Base-by-base conservation (phyloP, 1,284 basidiomycete species). In the Puccinia horiana region DNA sequence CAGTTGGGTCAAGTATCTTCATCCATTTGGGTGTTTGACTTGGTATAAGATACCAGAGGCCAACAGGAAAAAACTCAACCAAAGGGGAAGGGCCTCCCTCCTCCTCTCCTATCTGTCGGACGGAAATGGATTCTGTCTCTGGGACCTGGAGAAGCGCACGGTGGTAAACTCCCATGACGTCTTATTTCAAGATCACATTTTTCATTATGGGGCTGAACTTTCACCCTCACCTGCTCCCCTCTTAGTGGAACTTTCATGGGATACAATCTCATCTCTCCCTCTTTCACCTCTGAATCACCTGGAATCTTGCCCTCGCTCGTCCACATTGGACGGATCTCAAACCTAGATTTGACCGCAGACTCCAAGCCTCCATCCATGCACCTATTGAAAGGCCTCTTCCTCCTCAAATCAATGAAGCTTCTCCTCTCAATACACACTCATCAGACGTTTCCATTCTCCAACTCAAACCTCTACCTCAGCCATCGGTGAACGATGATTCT, bases 31-130 rank as follows among this genome's bases (percentile, higher is more conserved):
- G 3, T 63, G 58, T 18, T 26, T 63, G 4, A 26, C 58, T 11
- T 63, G n/a, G 12, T 74, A 74, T 35, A 74, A 29, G 32, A 18
- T 74, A 20, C 72, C 72, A 23, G 72, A 74, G 9, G 72, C 72
- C 8, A 49, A 47, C 35, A 5, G 44, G 2, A 23, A 52, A 4
- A 52, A 49, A 20, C 44, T 74, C 1, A 44, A 74, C 69, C 23
- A 40, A 9, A 72, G 44, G 5, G 69, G n/a, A 11, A 12, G 69
- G 20, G 5, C 37, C 23, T 23, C 72, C 23, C 26, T 74, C 9
- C 44, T 74, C 3, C 44, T 74, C 20, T 74, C 72, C 9, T 74
- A 74, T 18, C n/a, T 74, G 1, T 5, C 47, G 18, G 72, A 74
- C 37, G 72, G 72, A 54, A 74, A 74, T 26, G 72, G 72, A 0